Evolutionary conservation across 2,329 filamentous ascomycete genomes (phyloP).

Genomic region (Microdochium bolleyi): DNA sequence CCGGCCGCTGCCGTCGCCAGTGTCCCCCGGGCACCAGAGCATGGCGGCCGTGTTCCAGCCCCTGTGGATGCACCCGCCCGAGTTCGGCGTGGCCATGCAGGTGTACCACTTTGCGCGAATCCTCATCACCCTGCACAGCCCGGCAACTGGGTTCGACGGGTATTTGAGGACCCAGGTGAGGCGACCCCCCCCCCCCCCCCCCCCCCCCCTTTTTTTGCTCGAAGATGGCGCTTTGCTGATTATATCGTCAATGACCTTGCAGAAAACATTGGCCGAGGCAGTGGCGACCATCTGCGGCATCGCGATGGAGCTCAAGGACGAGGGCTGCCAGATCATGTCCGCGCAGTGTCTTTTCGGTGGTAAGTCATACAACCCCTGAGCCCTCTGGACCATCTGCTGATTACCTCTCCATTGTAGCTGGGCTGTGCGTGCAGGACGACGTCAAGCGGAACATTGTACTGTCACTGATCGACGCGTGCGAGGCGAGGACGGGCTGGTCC

Average conservation of each 20-base stretch:
- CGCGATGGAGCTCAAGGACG: slow-evolving; percentile 31
- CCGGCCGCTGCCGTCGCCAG: slow-evolving; percentile 25
- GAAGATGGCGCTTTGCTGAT: background rate
- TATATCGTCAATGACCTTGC: too few relatives aligned
- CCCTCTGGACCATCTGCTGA: background rate
- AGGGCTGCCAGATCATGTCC: slow-evolving; percentile 31
- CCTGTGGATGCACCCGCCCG: slow-evolving; percentile 41
- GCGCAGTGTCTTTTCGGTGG: slow-evolving; percentile 33
- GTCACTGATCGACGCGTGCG: slow-evolving; percentile 26
- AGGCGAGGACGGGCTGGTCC: slow-evolving; percentile 30
- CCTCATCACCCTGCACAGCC: slow-evolving; percentile 42
- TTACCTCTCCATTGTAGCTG: slow-evolving; percentile 17
- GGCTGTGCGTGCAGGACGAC: slow-evolving; percentile 29
- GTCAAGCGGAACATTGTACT: slow-evolving; percentile 25
- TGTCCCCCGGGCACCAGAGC: background rate
- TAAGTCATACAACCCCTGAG: slow-evolving; percentile 8
- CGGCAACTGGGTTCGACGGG: slow-evolving; percentile 39
- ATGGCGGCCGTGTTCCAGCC: slow-evolving; percentile 28
- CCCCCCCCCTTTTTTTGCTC: background rate
- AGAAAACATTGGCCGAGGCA: slow-evolving; percentile 34
- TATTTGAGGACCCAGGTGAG: slow-evolving; percentile 23
- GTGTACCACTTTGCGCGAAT: slow-evolving; percentile 44
- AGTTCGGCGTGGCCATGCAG: slow-evolving; percentile 39
- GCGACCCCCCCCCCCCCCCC: background rate
- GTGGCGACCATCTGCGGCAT: slow-evolving; percentile 42